A percentile compares a stretch with the other conserved stretches of the same genome.
These are phyloP conservation scores for Plasmodium cynomolgi DNA, from an alignment of 169 alveolate species.

Conservation along the genomic window DNA sequence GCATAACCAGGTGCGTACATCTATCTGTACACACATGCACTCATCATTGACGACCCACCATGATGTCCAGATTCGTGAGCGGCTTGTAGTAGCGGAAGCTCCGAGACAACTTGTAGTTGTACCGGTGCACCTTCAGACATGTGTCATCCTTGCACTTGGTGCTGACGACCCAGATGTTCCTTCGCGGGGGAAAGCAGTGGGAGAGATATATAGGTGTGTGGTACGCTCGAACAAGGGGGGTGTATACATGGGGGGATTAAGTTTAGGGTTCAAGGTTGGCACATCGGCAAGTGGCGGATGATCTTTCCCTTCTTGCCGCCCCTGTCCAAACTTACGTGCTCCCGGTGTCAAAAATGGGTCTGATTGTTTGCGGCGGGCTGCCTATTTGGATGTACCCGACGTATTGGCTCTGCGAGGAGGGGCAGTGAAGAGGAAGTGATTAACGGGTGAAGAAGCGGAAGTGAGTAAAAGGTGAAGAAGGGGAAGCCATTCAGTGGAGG, in stretches of 20 bases:
- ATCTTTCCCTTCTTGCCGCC: not conserved
- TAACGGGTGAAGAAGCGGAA: not conserved
- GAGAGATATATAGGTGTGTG: no score
- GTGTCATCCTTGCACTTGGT: slow-evolving; percentile 80
- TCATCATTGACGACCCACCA: slow-evolving; percentile 19
- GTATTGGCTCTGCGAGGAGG: slow-evolving; percentile 74
- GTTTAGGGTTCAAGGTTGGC: not conserved
- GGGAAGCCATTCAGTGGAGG: not conserved
- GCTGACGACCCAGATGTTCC: slow-evolving; percentile 83
- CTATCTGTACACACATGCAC: slow-evolving; percentile 3
- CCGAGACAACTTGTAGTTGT: slow-evolving; percentile 64
- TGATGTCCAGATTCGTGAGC: slow-evolving; percentile 53
- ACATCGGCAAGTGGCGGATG: not conserved
- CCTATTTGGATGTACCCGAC: slow-evolving; percentile 84
- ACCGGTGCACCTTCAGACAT: slow-evolving; percentile 78
- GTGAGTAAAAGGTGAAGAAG: not conserved
- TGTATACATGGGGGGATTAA: not conserved
- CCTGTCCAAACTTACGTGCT: slow-evolving; percentile 82
- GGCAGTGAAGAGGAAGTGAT: not conserved
- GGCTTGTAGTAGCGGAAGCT: slow-evolving; percentile 68
- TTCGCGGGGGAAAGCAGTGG: not conserved
- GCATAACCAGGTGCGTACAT: not conserved
- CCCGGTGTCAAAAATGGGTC: slow-evolving; percentile 89
- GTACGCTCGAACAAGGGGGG: not conserved
- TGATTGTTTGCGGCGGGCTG: slow-evolving; percentile 85